Evolutionary conservation across 2,329 filamentous ascomycete genomes (phyloP).

Genomic region (Fusarium sarcochroum): DNA sequence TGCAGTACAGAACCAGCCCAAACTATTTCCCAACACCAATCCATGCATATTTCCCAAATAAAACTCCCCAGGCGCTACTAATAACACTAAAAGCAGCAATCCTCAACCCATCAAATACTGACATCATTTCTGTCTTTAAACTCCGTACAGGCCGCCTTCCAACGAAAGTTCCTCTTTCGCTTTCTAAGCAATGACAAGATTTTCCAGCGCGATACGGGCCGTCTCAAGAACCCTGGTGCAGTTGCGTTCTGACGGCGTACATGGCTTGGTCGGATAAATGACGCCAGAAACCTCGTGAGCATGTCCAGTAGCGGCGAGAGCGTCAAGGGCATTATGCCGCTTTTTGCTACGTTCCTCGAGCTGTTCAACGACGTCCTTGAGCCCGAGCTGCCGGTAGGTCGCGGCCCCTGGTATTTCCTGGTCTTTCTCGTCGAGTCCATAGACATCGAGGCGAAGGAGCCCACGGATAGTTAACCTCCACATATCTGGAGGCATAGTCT

Average conservation of each 20-base stretch:
- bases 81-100: not conserved
- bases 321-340: slow-evolving; percentile 66
- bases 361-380: slow-evolving; percentile 67
- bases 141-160: not conserved
- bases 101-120: not conserved
- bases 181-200: slow-evolving; percentile 65
- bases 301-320: slow-evolving; percentile 58
- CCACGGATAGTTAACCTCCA: slow-evolving; percentile 70
- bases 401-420: slow-evolving; percentile 26
- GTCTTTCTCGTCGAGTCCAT: slow-evolving; percentile 60
- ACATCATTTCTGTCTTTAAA: not conserved
- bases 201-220: slow-evolving; percentile 67
- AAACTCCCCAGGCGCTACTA: not conserved
- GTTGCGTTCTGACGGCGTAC: slow-evolving; percentile 54
- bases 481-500: slow-evolving; percentile 64
- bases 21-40: not conserved
- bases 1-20: not conserved
- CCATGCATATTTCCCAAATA: not conserved
- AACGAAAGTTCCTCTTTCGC: not conserved
- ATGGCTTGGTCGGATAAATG: slow-evolving; percentile 42
- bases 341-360: slow-evolving; percentile 66
- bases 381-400: slow-evolving; percentile 59
- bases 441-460: slow-evolving; percentile 70
- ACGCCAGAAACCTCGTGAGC: slow-evolving; percentile 47
- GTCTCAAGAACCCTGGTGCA: slow-evolving; percentile 69